These are phyloP conservation scores for Talaromyces sp. DNA, from an alignment of 2,329 filamentous ascomycete species.

Conservation along the genomic window DNA sequence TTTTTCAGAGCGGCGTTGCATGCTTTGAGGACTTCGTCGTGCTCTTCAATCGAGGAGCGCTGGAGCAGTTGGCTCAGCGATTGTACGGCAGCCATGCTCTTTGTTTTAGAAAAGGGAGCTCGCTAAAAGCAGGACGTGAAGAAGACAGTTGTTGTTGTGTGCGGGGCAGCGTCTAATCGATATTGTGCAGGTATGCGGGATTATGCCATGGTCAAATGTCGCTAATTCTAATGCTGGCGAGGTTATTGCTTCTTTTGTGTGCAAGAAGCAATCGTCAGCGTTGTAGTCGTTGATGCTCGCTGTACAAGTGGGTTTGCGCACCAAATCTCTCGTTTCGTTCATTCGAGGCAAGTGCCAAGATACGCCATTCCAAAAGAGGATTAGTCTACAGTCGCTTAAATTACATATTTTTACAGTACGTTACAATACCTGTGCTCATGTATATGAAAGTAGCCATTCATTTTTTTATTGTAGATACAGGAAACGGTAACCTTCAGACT, in stretches of 20 bases:
- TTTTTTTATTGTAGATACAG: background rate
- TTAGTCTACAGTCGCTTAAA: background rate
- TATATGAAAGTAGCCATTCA: background rate
- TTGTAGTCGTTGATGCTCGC: background rate
- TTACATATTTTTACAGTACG: background rate
- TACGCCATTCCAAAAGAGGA: background rate
- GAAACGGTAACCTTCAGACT: background rate
- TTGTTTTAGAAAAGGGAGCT: background rate
- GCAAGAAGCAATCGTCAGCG: background rate
- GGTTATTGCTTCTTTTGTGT: background rate
- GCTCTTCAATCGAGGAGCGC: conserved; percentile 56
- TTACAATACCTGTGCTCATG: background rate
- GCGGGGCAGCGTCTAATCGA: conserved; percentile 3
- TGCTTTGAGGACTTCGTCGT: conserved; percentile 57
- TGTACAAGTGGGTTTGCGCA: background rate
- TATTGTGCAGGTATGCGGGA: background rate
- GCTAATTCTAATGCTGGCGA: background rate
- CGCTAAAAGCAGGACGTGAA: background rate
- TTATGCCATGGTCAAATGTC: conserved; percentile 1
- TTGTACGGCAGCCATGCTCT: conserved; percentile 38
- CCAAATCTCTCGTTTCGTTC: background rate
- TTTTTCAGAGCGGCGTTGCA: conserved; percentile 55
- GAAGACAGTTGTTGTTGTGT: background rate
- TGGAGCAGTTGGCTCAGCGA: conserved; percentile 54
- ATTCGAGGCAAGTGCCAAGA: background rate